Conservation (phyloP, 176 grass and related monocot genomes). For the Musa itinerans region DNA sequence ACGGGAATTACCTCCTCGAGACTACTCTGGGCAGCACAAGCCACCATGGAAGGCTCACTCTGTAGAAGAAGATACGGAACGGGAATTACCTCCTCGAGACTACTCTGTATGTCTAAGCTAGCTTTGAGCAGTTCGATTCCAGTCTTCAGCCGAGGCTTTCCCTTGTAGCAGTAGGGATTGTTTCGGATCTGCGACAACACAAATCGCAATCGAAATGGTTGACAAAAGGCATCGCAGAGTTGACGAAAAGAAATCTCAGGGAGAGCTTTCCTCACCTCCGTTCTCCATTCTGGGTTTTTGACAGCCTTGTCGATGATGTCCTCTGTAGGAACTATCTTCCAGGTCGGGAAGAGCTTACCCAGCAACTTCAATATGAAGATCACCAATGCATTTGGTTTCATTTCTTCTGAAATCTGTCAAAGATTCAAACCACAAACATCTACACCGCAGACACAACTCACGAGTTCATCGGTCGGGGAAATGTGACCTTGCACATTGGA, state of each 20-base stretch:
- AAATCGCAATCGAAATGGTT: background rate
- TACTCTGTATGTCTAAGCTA: constrained; percentile 36
- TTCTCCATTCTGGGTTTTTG: constrained; percentile 1
- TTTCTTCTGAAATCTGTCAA: background rate
- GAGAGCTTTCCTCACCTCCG: background rate
- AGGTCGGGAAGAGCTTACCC: background rate
- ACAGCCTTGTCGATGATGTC: background rate
- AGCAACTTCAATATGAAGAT: background rate
- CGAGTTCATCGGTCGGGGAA: background rate
- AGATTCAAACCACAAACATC: background rate
- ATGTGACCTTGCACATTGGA: constrained; percentile 15
- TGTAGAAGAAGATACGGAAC: background rate
- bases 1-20: background rate
- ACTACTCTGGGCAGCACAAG: too few species aligned
- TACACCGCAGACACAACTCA: too few species aligned
- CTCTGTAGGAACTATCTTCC: background rate
- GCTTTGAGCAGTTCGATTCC: constrained; percentile 36
- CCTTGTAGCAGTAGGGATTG: constrained; percentile 49
- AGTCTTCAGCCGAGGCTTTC: constrained; percentile 43
- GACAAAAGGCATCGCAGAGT: background rate
- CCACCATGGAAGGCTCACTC: too few species aligned
- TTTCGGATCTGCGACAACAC: background rate
- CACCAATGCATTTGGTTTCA: background rate
- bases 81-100: background rate
- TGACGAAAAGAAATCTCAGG: background rate